Percentiles rank a stretch among this genome's conserved stretches.
Evolutionary conservation across 2,329 filamentous ascomycete genomes (phyloP).

Genomic region (Fonsecaea multimorphosa): DNA sequence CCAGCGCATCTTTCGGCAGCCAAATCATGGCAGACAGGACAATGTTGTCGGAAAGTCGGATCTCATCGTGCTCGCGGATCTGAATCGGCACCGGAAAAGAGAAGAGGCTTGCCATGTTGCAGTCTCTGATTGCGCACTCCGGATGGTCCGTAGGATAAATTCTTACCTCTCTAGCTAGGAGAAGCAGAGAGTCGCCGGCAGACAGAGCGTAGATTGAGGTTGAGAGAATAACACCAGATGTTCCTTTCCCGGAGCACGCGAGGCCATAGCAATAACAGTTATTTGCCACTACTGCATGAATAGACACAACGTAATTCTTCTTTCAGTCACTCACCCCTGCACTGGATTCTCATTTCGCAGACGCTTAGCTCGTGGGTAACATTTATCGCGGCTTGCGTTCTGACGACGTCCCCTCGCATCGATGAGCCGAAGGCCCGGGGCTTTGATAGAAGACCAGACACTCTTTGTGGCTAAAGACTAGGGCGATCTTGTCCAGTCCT

Average conservation of each 20-base stretch:
- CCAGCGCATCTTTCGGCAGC: constrained; percentile 15
- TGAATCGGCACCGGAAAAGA: neutral
- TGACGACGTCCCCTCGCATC: neutral
- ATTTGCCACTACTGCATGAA: neutral
- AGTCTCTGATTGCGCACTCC: neutral
- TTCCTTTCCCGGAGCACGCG: neutral
- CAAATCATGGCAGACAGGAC: constrained; percentile 4
- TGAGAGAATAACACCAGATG: neutral
- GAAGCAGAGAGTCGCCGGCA: neutral
- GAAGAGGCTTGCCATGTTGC: neutral
- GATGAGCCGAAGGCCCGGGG: neutral
- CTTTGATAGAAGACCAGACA: neutral
- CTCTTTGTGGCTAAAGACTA: neutral
- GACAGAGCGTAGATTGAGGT: neutral
- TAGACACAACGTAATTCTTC: neutral
- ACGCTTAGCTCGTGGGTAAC: neutral
- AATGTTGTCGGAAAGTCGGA: neutral
- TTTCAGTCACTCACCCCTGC: neutral
- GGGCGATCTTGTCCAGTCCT: neutral
- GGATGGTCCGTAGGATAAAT: neutral
- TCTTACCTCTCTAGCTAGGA: neutral
- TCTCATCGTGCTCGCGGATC: neutral
- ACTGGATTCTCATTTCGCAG: neutral
- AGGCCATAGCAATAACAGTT: neutral
- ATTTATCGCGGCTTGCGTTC: neutral